These are phyloP conservation scores for Penicillium thymicola DNA, from an alignment of 2,329 filamentous ascomycete species.

Conservation along the genomic window DNA sequence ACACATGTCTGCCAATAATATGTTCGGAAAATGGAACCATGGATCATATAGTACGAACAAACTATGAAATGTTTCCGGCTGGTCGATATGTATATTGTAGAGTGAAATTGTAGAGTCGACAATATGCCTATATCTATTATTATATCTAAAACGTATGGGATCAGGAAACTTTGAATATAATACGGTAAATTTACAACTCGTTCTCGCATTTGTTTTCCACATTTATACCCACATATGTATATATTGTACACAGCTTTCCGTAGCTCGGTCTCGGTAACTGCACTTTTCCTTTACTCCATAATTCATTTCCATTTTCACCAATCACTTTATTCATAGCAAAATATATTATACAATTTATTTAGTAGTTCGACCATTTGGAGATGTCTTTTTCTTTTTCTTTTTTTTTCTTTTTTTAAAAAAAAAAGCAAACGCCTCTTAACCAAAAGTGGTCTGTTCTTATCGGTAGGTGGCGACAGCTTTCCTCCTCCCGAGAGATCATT, in stretches of 20 bases:
- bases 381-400: background rate
- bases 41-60: too few relatives aligned
- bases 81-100: background rate
- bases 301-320: slow-evolving; percentile 14
- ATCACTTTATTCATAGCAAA: slow-evolving; percentile 13
- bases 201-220: slow-evolving; percentile 9
- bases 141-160: too few relatives aligned
- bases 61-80: too few relatives aligned
- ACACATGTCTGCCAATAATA: too few relatives aligned
- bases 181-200: background rate
- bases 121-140: too few relatives aligned
- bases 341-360: background rate
- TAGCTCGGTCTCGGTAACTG: slow-evolving; percentile 9
- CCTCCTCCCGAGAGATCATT: background rate
- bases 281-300: slow-evolving; percentile 19
- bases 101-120: too few relatives aligned
- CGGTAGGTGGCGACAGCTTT: slow-evolving; percentile 17
- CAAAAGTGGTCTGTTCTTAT: slow-evolving; percentile 14
- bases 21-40: too few relatives aligned
- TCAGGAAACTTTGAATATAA: background rate
- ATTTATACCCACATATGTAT: slow-evolving; percentile 15
- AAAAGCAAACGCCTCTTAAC: background rate
- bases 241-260: background rate
- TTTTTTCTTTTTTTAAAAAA: background rate
- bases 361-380: background rate